A percentile compares a stretch with the other conserved stretches of the same genome.
Evolutionary conservation across 2,329 filamentous ascomycete species (phyloP).

Genomic region (Aphanoascus verrucosus): DNA sequence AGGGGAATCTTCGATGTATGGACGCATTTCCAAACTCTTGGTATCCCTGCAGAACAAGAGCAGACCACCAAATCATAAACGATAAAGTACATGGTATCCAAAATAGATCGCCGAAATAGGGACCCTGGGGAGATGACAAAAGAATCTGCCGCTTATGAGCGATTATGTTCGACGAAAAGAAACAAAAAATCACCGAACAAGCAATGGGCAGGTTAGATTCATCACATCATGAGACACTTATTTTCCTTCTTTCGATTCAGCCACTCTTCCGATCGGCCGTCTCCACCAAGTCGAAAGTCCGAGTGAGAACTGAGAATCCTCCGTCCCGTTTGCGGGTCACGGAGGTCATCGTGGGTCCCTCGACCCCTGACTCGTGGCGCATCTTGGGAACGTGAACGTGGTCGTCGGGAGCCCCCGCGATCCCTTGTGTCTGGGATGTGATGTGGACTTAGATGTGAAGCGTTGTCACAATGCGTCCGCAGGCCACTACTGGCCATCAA

Average conservation of each 20-base stretch:
- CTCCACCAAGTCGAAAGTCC: slow-evolving; percentile 8
- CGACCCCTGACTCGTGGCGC: slow-evolving; percentile 10
- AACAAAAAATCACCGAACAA: too few species aligned
- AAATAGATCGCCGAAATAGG: neutral
- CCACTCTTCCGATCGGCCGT: slow-evolving; percentile 1
- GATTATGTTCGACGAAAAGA: neutral
- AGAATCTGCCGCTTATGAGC: neutral
- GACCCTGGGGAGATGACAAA: too few species aligned
- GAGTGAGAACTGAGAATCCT: slow-evolving; percentile 14
- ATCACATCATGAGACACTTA: slow-evolving; percentile 33
- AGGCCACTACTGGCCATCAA: neutral
- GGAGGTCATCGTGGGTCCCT: slow-evolving; percentile 2
- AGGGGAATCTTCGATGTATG: too few species aligned
- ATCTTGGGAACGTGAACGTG: slow-evolving; percentile 19
- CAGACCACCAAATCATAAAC: too few species aligned
- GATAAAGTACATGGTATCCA: neutral
- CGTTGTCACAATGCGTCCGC: slow-evolving; percentile 7
- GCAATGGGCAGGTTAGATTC: neutral
- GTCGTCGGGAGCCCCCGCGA: slow-evolving; percentile 10
- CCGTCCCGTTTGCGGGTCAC: slow-evolving; percentile 13
- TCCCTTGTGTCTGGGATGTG: neutral
- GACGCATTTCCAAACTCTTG: too few species aligned
- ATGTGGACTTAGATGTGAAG: slow-evolving; percentile 10
- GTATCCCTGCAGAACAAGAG: too few species aligned
- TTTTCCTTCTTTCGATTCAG: slow-evolving; percentile 24